Evolutionary conservation across 768 basidiomycete species (phyloP).

Genomic region (Thelephora ganbajun): DNA sequence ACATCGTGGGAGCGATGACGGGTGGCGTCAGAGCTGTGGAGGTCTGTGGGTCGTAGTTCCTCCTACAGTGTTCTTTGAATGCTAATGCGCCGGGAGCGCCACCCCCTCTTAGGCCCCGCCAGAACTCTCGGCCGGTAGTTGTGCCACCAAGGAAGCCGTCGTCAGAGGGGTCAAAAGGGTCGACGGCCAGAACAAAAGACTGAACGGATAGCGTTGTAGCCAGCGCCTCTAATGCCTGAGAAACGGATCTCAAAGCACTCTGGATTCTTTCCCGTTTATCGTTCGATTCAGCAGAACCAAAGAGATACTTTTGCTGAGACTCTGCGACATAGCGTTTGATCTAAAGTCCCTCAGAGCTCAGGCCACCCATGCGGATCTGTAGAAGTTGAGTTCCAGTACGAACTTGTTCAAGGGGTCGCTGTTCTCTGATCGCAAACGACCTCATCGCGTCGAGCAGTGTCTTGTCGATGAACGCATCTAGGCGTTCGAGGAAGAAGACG

Average conservation of each 20-base stretch:
- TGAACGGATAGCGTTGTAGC: constrained; percentile 36
- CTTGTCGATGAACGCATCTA: constrained; percentile 51
- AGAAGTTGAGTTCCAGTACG: constrained; percentile 4
- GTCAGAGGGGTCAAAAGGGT: constrained; percentile 32
- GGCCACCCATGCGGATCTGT: not conserved
- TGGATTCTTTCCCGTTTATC: constrained; percentile 22
- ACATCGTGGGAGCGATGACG: not conserved
- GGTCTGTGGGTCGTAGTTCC: constrained; percentile 2
- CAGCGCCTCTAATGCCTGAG: constrained; percentile 40
- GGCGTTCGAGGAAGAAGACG: constrained; percentile 45
- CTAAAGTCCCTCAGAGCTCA: constrained; percentile 19
- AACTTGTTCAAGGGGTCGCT: constrained; percentile 47
- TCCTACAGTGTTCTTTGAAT: constrained; percentile 35
- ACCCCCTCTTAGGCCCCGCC: constrained; percentile 45
- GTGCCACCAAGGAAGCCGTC: constrained; percentile 54
- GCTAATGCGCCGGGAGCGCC: constrained; percentile 41
- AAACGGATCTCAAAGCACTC: constrained; percentile 32
- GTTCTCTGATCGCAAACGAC: constrained; percentile 48
- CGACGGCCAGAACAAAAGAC: constrained; percentile 48
- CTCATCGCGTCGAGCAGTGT: constrained; percentile 34
- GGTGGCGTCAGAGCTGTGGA: not conserved
- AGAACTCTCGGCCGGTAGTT: constrained; percentile 46
- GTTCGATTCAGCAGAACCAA: constrained; percentile 15
- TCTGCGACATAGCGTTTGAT: constrained; percentile 39
- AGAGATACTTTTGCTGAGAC: constrained; percentile 48